Base-by-base conservation (phyloP, 352 stramenopile genomes). In the Phytophthora pseudosyringae region DNA sequence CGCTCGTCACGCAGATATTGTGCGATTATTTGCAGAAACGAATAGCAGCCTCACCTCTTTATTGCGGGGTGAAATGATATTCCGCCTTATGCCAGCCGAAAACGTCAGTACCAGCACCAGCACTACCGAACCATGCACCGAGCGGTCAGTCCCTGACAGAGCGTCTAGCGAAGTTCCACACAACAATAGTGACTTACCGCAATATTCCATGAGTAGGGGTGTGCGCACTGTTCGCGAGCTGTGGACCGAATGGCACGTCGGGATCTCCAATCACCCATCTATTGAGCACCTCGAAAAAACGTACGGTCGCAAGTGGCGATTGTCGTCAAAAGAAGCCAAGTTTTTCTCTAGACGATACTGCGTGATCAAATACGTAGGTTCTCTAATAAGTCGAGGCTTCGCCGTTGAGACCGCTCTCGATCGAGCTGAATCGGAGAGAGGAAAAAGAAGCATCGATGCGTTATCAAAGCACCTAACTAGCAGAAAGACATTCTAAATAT, bases 301-400 rank as follows among this genome's bases (percentile, higher is more conserved):
- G 26, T 46, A 41, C 28, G 54, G 47, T 6, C 15, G 44, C n/a
- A 58, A 65, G 15, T 66, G 58, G 48, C 18, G 58, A 29, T 16
- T 36, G 10, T 66, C 58, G n/a, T 41, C 58, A 53, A 54, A 59
- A 39, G 47, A 54, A 10, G 13, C 39, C 1, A 66, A 59, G n/a
- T 66, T 59, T 59, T 66, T 59, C 10, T 59, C 40, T 7, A 45
- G 40, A 38, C 36, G 58, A 1, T 36, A 48, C n/a, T 52, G 21
- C 15, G 25, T 66, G 3, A 59, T 54, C 48, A 66, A 54, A 28
- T 52, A 66, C 47, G 58, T 59, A 35, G 40, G 33, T 1, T 38
- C 10, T 18, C n/a, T 65, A 7, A 13, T 53, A 16, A 10, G 5
- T 0, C 45, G 15, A 28, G 47, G 47, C 0, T 29, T 53, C 10